A percentile compares a stretch with the other conserved stretches of the same genome.
Conservation (phyloP, 805 yeast species). For the Torulaspora microellipsoides region DNA sequence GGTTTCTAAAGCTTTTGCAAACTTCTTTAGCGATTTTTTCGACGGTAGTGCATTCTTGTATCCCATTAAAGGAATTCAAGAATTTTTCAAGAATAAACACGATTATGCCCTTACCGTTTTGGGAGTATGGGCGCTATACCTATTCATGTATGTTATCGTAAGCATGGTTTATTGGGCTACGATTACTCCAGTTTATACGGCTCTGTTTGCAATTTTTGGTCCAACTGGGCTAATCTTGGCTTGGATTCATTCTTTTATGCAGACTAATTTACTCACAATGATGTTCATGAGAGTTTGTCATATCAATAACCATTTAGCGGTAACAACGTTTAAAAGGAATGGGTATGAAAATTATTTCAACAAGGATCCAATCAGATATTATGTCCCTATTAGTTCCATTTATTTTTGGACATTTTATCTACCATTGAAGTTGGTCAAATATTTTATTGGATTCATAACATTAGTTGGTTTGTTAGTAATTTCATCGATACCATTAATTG, state of each 20-base stretch:
- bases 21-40: constrained; percentile 24
- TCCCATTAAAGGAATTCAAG: constrained; percentile 25
- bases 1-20: constrained; percentile 10
- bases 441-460: constrained; percentile 15
- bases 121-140: constrained; percentile 15
- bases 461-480: constrained; percentile 17
- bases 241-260: constrained; percentile 28
- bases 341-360: constrained; percentile 12
- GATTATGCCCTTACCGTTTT: constrained; percentile 14
- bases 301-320: constrained; percentile 18
- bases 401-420: constrained; percentile 31
- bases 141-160: constrained; percentile 18
- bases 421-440: constrained; percentile 25
- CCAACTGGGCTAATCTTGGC: constrained; percentile 30
- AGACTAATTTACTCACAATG: constrained; percentile 31
- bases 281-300: constrained; percentile 31
- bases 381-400: constrained; percentile 23
- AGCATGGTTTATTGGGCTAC: constrained; percentile 29
- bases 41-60: constrained; percentile 22
- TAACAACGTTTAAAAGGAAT: constrained; percentile 12
- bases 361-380: constrained; percentile 25
- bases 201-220: constrained; percentile 27
- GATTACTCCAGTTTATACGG: constrained; percentile 30
- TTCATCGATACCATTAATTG: constrained; percentile 29
- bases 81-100: constrained; percentile 14